A percentile compares a stretch with the other conserved stretches of the same genome.
Conservation (phyloP, 306 rosid species). For the Cicer arietinum region DNA sequence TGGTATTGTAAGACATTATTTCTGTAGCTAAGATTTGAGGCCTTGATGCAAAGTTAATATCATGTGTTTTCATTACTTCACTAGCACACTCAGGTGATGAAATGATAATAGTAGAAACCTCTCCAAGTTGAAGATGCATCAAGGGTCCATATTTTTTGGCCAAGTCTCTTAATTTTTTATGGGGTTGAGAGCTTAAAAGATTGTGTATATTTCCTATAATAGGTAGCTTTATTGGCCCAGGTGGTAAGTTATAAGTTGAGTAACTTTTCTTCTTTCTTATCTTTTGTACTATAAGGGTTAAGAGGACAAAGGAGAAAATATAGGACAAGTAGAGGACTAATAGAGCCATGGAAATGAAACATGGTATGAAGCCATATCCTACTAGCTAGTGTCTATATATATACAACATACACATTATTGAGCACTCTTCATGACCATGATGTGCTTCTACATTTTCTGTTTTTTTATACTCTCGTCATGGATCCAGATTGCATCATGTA, state of each 20-base stretch:
- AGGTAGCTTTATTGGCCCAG: constrained; percentile 53
- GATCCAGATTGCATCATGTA: too few relatives aligned
- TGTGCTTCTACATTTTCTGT: background rate
- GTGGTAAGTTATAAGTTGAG: constrained; percentile 39
- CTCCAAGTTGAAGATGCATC: constrained; percentile 56
- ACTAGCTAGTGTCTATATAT: constrained; percentile 22
- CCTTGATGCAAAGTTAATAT: constrained; percentile 46
- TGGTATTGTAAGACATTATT: constrained; percentile 37
- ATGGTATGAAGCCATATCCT: background rate
- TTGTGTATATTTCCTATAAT: constrained; percentile 45
- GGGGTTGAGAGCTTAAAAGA: constrained; percentile 26
- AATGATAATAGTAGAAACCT: constrained; percentile 45
- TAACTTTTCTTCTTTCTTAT: background rate
- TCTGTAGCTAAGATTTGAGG: constrained; percentile 26
- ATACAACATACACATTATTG: background rate
- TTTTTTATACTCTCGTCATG: background rate
- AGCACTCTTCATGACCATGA: background rate
- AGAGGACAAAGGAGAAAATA: constrained; percentile 13
- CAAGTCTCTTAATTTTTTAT: constrained; percentile 48
- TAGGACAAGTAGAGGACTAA: background rate
- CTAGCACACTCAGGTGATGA: constrained; percentile 51
- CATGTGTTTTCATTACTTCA: constrained; percentile 52
- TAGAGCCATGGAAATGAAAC: constrained; percentile 25
- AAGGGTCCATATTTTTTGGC: constrained; percentile 51
- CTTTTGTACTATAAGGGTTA: background rate